phyloP scores from a whole-genome alignment of 495 filamentous ascomycete species.

The Aspergillus heteromorphus region DNA sequence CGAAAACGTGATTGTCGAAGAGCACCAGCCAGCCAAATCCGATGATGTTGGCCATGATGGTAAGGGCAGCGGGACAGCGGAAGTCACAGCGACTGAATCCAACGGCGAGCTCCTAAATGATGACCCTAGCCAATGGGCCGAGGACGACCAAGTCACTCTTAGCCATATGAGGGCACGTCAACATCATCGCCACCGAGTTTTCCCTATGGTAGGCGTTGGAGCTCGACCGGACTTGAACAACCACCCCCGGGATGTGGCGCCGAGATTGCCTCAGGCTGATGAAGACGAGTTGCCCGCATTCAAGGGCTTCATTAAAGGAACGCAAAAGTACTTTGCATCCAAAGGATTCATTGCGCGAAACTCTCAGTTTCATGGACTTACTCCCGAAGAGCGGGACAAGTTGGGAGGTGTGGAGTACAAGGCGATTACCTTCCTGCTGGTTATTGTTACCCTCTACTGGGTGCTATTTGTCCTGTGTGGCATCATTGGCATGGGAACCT shows the following conservation, averaged over 20 bases:
- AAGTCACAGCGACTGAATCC: background rate
- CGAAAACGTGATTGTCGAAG: background rate
- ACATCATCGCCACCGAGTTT: constrained; percentile 35
- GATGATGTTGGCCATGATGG: background rate
- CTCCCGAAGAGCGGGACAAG: constrained; percentile 59
- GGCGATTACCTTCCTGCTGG: constrained; percentile 64
- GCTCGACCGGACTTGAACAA: constrained; percentile 42
- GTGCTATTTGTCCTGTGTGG: constrained; percentile 67
- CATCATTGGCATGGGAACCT: constrained; percentile 65
- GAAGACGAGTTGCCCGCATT: constrained; percentile 17
- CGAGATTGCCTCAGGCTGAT: constrained; percentile 13
- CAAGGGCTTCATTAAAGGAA: constrained; percentile 24
- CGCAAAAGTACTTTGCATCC: constrained; percentile 36
- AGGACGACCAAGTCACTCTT: constrained; percentile 33
- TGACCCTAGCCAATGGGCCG: constrained; percentile 19
- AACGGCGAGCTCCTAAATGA: background rate
- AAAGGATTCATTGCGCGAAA: constrained; percentile 58
- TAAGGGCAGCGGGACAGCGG: background rate
- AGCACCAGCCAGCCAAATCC: background rate
- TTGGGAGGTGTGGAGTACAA: constrained; percentile 79
- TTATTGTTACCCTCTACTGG: constrained; percentile 72
- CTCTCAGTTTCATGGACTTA: constrained; percentile 66
- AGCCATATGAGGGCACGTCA: constrained; percentile 13
- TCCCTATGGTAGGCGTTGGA: constrained; percentile 50
- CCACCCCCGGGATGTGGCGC: constrained; percentile 30